Conservation (phyloP, 2,329 filamentous ascomycete genomes). For the Didymella exigua region DNA sequence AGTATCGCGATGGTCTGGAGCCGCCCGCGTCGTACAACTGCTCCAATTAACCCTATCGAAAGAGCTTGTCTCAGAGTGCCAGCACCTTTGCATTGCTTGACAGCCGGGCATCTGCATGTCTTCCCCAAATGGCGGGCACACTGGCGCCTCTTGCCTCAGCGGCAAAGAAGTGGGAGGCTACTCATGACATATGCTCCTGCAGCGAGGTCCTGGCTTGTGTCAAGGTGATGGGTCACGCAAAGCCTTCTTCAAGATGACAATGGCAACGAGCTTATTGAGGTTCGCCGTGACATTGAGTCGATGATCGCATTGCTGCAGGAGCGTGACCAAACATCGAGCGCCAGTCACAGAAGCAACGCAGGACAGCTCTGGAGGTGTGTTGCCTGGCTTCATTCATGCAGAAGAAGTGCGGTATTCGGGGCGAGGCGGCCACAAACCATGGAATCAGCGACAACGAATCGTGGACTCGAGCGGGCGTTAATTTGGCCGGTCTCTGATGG, state of each 20-base stretch:
- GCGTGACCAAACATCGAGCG: background rate
- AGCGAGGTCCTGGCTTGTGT: slow-evolving; percentile 3
- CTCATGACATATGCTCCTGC: background rate
- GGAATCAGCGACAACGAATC: background rate
- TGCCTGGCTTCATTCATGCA: slow-evolving; percentile 5
- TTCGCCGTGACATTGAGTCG: background rate
- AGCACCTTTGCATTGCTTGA: slow-evolving; percentile 10
- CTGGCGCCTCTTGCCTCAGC: slow-evolving; percentile 5
- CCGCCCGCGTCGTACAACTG: slow-evolving; percentile 13
- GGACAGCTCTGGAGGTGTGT: background rate
- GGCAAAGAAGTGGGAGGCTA: background rate
- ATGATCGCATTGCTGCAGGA: background rate
- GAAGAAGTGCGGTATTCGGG: background rate
- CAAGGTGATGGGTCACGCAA: slow-evolving; percentile 5
- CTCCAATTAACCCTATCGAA: slow-evolving; percentile 8
- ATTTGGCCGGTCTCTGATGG: background rate
- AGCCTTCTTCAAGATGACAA: background rate
- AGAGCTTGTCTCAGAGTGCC: slow-evolving; percentile 10
- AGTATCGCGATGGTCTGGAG: slow-evolving; percentile 21
- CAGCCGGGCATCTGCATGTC: slow-evolving; percentile 19
- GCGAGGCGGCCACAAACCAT: slow-evolving; percentile 1
- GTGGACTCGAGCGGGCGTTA: background rate
- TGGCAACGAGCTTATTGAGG: background rate
- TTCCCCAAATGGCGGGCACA: slow-evolving; percentile 8
- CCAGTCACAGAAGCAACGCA: slow-evolving; percentile 5